Evolutionary conservation across 106 monocot species (phyloP), one percentile per base, ranked within the genome.

Genomic region (Acanthochlamys bracteata): DNA sequence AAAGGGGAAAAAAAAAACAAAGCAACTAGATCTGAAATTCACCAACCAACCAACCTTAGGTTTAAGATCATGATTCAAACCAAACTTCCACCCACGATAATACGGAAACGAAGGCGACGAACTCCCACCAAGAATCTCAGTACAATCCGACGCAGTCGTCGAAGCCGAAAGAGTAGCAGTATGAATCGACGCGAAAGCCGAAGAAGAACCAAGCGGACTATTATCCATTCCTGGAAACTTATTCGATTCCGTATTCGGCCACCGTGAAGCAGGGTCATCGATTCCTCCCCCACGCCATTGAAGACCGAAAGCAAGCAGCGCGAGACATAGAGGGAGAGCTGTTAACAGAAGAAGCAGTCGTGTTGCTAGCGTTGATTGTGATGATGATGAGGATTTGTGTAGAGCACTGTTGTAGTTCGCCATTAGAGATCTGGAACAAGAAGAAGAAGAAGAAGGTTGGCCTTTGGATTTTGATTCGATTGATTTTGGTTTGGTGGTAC

Each of bases 231-330:
- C 91, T n/a, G 90, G 90, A 47, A 96, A 96, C 52, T n/a, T 66
- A 75, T 76, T 76, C 20, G 22, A 19, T 41, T 80, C 76, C 22
- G 71, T 20, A 46, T 43, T 43, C 13, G 90, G 79, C 87, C 88
- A 91, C 8, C 84, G 69, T 7, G 82, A 69, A 6, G 76, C 63
- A 12, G 84, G 88, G 66, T 96, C 90, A 26, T 91, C 84, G 57
- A 86, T 39, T 41, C 84, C 90, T 27, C 84, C 90, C 8, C 96
- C 96, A 40, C 96, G 84, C 96, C 96, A 96, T 52, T 96, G 96
- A 59, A 96, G 96, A 24, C 83, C 66, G 72, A 96, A 96, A 41
- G 96, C 96, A 59, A 96, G 69, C 26, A 71, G 42, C 15, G 96
- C 88, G 15, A 96, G 80, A 0, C 82, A 39, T 57, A 96, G 75